phyloP scores from a whole-genome alignment of 106 monocot species.

The Agapanthus africanus region DNA sequence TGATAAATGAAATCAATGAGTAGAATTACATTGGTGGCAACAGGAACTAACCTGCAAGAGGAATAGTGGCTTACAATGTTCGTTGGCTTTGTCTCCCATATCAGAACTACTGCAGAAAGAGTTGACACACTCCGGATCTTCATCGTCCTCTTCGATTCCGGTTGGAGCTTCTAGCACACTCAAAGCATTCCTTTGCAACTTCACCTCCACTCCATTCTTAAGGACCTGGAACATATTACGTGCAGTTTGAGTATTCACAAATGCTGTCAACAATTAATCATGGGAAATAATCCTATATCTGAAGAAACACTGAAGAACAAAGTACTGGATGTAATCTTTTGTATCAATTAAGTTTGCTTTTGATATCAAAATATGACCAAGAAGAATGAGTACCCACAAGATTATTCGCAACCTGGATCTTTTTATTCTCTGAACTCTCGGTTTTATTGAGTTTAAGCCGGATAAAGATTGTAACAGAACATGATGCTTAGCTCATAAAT shows the following conservation, averaged over 20 bases:
- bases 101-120: constrained; percentile 78
- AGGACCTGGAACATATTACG: constrained; percentile 39
- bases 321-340: no score
- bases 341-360: neutral
- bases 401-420: no score
- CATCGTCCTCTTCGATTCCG: constrained; percentile 86
- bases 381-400: no score
- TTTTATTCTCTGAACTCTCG: no score
- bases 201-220: constrained; percentile 92
- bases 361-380: neutral
- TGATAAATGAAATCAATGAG: neutral
- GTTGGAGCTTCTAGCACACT: constrained; percentile 77
- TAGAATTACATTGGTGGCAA: neutral
- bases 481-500: no score
- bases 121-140: constrained; percentile 49
- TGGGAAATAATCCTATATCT: neutral
- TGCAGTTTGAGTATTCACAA: neutral
- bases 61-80: constrained; percentile 35
- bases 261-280: neutral
- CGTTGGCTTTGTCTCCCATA: constrained; percentile 60
- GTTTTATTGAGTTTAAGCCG: no score
- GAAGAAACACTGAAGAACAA: neutral
- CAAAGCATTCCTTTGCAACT: constrained; percentile 83
- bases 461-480: no score
- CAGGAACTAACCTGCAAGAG: neutral